Base-by-base conservation (phyloP, 139 green algal genomes). In the Coccomyxa sp. region DNA sequence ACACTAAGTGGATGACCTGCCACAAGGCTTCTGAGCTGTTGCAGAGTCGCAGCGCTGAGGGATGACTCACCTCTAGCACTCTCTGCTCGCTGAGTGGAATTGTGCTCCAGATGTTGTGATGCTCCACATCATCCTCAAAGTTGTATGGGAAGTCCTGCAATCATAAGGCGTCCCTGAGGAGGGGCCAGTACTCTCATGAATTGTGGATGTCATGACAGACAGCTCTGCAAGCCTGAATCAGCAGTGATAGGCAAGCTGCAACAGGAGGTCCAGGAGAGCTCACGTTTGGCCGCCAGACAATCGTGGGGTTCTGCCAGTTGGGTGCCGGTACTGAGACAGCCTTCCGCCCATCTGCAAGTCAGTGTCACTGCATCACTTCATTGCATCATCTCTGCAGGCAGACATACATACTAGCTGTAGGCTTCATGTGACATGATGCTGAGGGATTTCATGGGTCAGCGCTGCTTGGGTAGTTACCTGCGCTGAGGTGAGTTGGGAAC, bases 121-220 rank as follows among this genome's bases (percentile, higher is more conserved):
- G 78, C 50, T 75, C 36, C 34, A 82, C 50, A 29, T 54, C 78
- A 1, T 72, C 24, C 14, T 74, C 71, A 39, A 82, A 75, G 70
- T 77, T 75, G 78, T 82, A 82, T 2, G 78, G 78, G 41, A 82
- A 82, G 71, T 82, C 78, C 78, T 82, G 74, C 74, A 68, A 27
- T 6, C 22, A 27, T 29, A 44, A 33, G 40, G 0, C 39, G 31
- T 24, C 16, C 10, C 29, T 1, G 41, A 39, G 34, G 36, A n/a
- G 8, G 29, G 35, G 70, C 34, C 27, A 75, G 22, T 75, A 6
- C 27, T 2, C 41, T 75, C 1, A 18, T 31, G 70, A n/a, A n/a
- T n/a, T n/a, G n/a, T n/a, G 27, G 14, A 12, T 10, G 2, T 50
- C 33, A 75, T 74, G 7, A 41, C 33, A 54, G 18, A 7, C 70